phyloP scores from a whole-genome alignment of 805 yeast genomes.

The Candida ortonii region DNA sequence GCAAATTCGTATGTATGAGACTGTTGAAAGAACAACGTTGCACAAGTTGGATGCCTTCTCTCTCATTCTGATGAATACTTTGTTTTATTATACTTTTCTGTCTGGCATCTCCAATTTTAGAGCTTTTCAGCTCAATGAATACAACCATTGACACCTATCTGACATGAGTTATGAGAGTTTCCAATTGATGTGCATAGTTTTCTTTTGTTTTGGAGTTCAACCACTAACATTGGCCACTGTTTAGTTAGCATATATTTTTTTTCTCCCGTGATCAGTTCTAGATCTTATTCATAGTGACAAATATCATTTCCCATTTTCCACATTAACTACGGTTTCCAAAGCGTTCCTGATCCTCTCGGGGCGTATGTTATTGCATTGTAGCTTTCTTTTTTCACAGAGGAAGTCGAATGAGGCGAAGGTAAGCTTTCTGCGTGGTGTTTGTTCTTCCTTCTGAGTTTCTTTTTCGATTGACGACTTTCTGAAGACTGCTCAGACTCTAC shows the following conservation, averaged over 20 bases:
- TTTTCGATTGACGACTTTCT: constrained; percentile 19
- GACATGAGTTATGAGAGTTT: no score
- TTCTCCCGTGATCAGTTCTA: no score
- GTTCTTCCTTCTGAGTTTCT: neutral
- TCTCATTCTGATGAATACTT: constrained; percentile 24
- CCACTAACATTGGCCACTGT: no score
- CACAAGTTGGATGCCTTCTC: no score
- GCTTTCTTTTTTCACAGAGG: constrained; percentile 36
- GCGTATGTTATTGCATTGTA: constrained; percentile 53
- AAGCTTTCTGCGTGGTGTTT: constrained; percentile 13
- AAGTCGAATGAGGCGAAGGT: constrained; percentile 6
- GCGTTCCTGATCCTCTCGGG: constrained; percentile 56
- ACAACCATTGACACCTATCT: constrained; percentile 69
- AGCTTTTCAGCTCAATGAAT: constrained; percentile 75
- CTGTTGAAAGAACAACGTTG: constrained; percentile 30
- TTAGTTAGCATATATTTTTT: no score
- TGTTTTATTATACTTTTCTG: constrained; percentile 44
- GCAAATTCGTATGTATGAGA: constrained; percentile 6
- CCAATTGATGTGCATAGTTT: neutral
- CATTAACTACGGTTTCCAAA: constrained; percentile 60
- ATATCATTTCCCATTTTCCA: no score
- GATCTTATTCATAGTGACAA: no score
- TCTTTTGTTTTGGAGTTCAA: no score
- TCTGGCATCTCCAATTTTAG: constrained; percentile 96
- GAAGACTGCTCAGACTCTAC: neutral